Evolutionary conservation across 1,284 basidiomycete species (phyloP).

Genomic region (Peniophora sp.): DNA sequence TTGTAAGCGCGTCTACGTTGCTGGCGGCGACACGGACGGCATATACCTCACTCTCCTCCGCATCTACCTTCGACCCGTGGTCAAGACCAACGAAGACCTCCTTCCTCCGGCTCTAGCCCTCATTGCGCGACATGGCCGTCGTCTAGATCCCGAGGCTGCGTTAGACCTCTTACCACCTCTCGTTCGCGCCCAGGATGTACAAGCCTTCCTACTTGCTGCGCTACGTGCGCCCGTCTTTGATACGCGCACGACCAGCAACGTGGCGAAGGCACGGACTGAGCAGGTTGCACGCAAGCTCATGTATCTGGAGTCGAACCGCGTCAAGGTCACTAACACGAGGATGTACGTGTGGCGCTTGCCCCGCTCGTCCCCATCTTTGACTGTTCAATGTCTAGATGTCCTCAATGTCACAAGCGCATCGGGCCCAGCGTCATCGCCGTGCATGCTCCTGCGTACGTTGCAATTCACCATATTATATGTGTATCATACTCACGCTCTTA

Average conservation of each 20-base stretch:
- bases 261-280: conserved; percentile 66
- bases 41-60: conserved; percentile 84
- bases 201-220: conserved; percentile 73
- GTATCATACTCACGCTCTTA: too few relatives aligned
- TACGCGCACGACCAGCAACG: conserved; percentile 54
- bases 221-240: conserved; percentile 65
- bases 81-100: conserved; percentile 40
- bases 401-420: conserved; percentile 91
- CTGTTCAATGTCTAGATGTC: conserved; percentile 57
- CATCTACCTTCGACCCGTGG: conserved; percentile 77
- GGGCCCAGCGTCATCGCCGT: conserved; percentile 95
- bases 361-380: neutral
- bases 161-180: conserved; percentile 85
- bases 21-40: conserved; percentile 45
- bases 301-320: conserved; percentile 69
- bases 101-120: conserved; percentile 78
- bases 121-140: conserved; percentile 76
- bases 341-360: conserved; percentile 48
- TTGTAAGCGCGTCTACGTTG: conserved; percentile 73
- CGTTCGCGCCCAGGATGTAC: conserved; percentile 73
- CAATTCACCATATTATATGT: neutral
- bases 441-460: conserved; percentile 68
- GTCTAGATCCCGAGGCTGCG: conserved; percentile 74
- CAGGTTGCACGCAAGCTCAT: conserved; percentile 69
- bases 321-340: conserved; percentile 87